Evolutionary conservation across 1,284 basidiomycete species (phyloP).

Genomic region (Trichosporon asahii): DNA sequence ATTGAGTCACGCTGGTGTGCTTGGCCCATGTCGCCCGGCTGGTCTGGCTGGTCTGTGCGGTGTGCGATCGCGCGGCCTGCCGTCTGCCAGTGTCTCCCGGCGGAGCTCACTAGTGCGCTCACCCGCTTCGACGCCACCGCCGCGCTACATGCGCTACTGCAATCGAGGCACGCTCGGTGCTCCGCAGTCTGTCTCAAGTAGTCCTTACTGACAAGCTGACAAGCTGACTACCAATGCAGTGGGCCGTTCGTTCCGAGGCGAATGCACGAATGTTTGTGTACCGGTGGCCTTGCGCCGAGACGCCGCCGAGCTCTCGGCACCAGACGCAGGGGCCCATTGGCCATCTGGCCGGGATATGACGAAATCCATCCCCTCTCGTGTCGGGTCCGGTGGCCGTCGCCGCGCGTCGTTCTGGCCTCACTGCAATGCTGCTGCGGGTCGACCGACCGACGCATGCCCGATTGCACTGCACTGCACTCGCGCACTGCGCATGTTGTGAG

Average conservation of each 20-base stretch:
- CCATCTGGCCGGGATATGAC: background rate
- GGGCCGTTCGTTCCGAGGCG: too few relatives aligned
- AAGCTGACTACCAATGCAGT: background rate
- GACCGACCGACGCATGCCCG: background rate
- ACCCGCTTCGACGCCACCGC: too few relatives aligned
- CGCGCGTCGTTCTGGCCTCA: background rate
- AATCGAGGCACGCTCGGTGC: background rate
- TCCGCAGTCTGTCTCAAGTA: background rate
- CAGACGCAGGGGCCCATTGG: background rate
- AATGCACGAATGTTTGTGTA: too few relatives aligned
- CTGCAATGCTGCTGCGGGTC: too few relatives aligned
- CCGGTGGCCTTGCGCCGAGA: background rate
- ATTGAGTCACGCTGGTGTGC: background rate
- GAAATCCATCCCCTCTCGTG: background rate
- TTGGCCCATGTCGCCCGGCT: background rate
- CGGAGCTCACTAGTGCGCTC: background rate
- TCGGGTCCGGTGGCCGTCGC: background rate
- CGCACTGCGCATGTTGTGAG: too few relatives aligned
- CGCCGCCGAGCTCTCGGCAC: background rate
- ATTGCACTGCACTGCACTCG: too few relatives aligned
- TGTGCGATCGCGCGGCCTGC: background rate
- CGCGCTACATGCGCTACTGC: too few relatives aligned
- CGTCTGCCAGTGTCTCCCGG: too few relatives aligned
- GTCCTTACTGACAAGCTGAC: too few relatives aligned
- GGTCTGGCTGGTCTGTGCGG: background rate